Percentiles rank a stretch among this genome's conserved stretches.
phyloP scores from a whole-genome alignment of 305 asterid species.

The Lippia alba region DNA sequence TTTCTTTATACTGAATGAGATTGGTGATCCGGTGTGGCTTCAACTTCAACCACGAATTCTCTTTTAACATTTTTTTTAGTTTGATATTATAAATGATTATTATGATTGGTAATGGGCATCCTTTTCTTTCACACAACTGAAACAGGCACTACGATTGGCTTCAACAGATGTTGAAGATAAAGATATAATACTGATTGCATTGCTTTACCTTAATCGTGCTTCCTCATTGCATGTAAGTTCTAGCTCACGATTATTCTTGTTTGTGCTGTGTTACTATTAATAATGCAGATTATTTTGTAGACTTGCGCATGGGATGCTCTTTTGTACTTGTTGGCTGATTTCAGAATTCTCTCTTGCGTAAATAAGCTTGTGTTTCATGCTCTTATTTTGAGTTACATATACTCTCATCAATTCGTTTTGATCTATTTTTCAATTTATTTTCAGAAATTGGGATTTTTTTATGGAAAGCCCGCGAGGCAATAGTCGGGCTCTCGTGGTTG shows the following conservation, averaged over 20 bases:
- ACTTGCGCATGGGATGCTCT: not conserved
- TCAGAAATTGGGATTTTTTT: conserved; percentile 79
- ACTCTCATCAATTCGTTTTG: conserved; percentile 1
- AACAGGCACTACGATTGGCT: conserved; percentile 79
- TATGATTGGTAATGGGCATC: conserved; percentile 17
- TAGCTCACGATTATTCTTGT: conserved; percentile 13
- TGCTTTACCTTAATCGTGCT: conserved; percentile 86
- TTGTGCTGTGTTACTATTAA: conserved; percentile 3
- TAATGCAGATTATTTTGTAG: conserved; percentile 13
- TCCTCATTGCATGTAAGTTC: conserved; percentile 74
- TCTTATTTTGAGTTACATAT: conserved; percentile 8
- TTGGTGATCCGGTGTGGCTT: conserved; percentile 2
- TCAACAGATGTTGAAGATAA: conserved; percentile 61
- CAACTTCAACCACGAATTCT: not conserved
- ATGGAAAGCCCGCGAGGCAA: conserved; percentile 77
- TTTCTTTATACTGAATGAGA: conserved; percentile 16
- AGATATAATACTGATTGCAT: conserved; percentile 61
- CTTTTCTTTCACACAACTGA: conserved; percentile 23
- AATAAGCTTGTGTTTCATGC: conserved; percentile 20
- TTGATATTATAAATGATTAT: conserved; percentile 12
- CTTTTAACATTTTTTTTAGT: not conserved
- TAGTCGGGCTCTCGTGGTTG: conserved; percentile 63
- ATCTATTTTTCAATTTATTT: conserved; percentile 28
- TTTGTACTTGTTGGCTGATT: too few relatives aligned
- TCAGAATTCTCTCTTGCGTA: too few relatives aligned